Evolutionary conservation across 768 basidiomycete genomes (phyloP), one percentile per base, ranked within the genome.

Genomic region (Artomyces pyxidatus): DNA sequence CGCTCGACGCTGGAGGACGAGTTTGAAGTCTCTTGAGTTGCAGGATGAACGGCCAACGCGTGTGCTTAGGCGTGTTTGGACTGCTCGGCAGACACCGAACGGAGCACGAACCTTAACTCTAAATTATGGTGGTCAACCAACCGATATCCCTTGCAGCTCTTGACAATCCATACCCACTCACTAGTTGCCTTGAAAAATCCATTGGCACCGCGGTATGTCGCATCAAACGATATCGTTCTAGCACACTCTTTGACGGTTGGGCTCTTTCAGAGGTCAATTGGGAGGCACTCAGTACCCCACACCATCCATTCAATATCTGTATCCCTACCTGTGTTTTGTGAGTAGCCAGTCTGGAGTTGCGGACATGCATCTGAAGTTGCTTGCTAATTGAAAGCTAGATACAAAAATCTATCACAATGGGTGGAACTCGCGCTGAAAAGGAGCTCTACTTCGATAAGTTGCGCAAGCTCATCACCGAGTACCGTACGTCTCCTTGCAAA

Each of bases 171-270:
- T 45, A 28, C 48, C 39, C 28, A 30, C 48, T 55, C 58, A 63
- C 61, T 66, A 65, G 67, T 65, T 73, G 86, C 87, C 88, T 91
- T 91, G 82, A 91, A 91, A 90, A 76, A 90, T 89, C 88, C 88
- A 72, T 89, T 90, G 88, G 74, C 86, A 88, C 87, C 63, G 68
- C 73, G 85, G 86, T 84, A 64, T 37, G 74, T 69, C 38, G 11
- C n/a, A n/a, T n/a, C n/a, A n/a, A n/a, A n/a, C n/a, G n/a, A n/a
- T n/a, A n/a, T n/a, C n/a, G n/a, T n/a, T n/a, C n/a, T n/a, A n/a
- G n/a, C n/a, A n/a, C n/a, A n/a, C n/a, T n/a, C n/a, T n/a, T n/a
- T n/a, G n/a, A n/a, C n/a, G n/a, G n/a, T n/a, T n/a, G n/a, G n/a
- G n/a, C 22, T 14, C 16, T 26, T 29, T 54, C 65, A 85, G 87